Evolutionary conservation across 2,329 filamentous ascomycete genomes (phyloP), one percentile per base, ranked within the genome.

Genomic region (Hypoxylon sp.): DNA sequence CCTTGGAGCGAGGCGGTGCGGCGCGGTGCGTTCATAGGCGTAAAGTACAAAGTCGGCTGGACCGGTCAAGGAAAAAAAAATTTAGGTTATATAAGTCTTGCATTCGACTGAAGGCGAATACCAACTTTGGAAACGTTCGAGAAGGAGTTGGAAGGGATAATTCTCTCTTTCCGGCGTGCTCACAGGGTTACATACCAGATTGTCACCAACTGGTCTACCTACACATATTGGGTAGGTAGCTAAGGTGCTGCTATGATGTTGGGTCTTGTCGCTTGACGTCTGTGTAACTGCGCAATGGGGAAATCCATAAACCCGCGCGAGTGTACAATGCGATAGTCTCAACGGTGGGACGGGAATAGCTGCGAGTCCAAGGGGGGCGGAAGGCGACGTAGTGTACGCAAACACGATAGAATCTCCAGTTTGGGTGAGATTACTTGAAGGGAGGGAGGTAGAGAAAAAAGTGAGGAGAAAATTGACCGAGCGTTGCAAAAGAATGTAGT

Each of bases 201-300:
- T 66, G 25, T 59, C 41, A 43, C 48, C 49, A 45, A 62, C 45
- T 38, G 43, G 25, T 57, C 19, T 49, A 48, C 58, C 58, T 55
- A 60, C 46, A 60, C 64, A 38, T 55, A 46, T 63, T 59, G 48
- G 59, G 56, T 60, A 68, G 53, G 48, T 52, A 68, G 53, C 43
- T 52, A 52, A 38, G 36, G 19, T 28, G 51, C 60, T 63, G 23
- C 23, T 56, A 25, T 45, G 59, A 61, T 64, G 48, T 34, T 56
- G 49, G 51, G 41, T 48, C 46, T 61, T 57, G 68, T 72, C 69
- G 68, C 70, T 74, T 72, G 73, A 71, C 60, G 30, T 67, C 41
- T 53, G 69, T 69, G 71, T 68, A 63, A 74, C 68, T 64, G 66
- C 48, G 51, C 59, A 57, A 66, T 62, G 62, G 51, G 36, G 41